Evolutionary conservation across 140 eudicot genomes (phyloP).

Genomic region (Ambrosia hybrid): DNA sequence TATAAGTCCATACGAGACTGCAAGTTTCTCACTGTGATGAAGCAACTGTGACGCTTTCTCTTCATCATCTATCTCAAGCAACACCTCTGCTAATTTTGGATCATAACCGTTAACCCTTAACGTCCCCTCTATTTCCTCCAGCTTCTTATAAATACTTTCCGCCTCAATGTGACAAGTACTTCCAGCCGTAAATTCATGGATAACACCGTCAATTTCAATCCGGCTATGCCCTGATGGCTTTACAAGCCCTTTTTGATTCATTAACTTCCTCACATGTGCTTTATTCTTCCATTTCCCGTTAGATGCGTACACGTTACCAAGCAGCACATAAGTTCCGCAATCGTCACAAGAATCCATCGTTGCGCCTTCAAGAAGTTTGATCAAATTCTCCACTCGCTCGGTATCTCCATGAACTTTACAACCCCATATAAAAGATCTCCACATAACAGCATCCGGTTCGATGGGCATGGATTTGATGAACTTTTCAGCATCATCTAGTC

Average conservation of each 20-base stretch:
- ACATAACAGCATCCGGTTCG: constrained; percentile 37
- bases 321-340: constrained; percentile 39
- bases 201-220: constrained; percentile 38
- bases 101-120: constrained; percentile 40
- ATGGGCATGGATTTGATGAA: constrained; percentile 43
- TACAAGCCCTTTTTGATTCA: constrained; percentile 43
- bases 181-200: constrained; percentile 51
- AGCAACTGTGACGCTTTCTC: constrained; percentile 55
- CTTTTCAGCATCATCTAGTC: constrained; percentile 43
- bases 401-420: constrained; percentile 46
- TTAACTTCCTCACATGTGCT: constrained; percentile 36
- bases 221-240: constrained; percentile 49
- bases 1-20: constrained; percentile 48
- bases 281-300: constrained; percentile 48
- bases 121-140: constrained; percentile 37
- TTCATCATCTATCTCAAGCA: constrained; percentile 56
- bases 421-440: constrained; percentile 50
- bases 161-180: constrained; percentile 40
- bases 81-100: constrained; percentile 45
- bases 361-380: constrained; percentile 29
- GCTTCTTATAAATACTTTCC: constrained; percentile 33
- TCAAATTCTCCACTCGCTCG: constrained; percentile 41
- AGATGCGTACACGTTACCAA: constrained; percentile 44
- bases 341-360: constrained; percentile 37
- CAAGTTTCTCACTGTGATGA: constrained; percentile 69